A percentile compares a stretch with the other conserved stretches of the same genome.
phyloP scores from a whole-genome alignment of 306 rosid genomes.

The Lupinus albus region DNA sequence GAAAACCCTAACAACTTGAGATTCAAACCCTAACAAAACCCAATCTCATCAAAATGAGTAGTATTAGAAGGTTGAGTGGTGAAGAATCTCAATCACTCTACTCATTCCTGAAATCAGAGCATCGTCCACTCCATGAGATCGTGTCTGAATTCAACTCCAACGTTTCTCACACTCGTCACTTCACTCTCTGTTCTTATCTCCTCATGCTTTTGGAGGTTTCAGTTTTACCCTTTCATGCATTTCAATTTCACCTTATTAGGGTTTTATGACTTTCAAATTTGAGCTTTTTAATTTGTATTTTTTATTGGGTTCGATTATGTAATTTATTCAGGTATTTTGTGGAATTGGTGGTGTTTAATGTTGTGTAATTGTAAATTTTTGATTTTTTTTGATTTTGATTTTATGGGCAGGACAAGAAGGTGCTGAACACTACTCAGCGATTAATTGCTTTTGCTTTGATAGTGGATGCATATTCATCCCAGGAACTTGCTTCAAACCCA shows the following conservation, averaged over 20 bases:
- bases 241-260: not conserved
- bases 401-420: conserved; percentile 45
- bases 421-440: conserved; percentile 54
- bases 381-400: not conserved
- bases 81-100: conserved; percentile 66
- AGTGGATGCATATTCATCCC: conserved; percentile 76
- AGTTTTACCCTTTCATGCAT: not conserved
- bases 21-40: conserved; percentile 30
- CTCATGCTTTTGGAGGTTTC: conserved; percentile 66
- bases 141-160: conserved; percentile 63
- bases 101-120: conserved; percentile 58
- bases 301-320: not conserved
- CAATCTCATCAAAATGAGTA: conserved; percentile 42
- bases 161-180: conserved; percentile 57
- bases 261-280: conserved; percentile 15
- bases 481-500: conserved; percentile 71
- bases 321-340: not conserved
- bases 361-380: conserved; percentile 13
- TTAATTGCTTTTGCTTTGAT: conserved; percentile 72
- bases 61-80: conserved; percentile 52
- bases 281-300: not conserved
- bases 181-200: conserved; percentile 69
- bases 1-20: conserved; percentile 17
- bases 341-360: conserved; percentile 5
- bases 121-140: conserved; percentile 67